Evolutionary conservation across 2,329 filamentous ascomycete species (phyloP).

Genomic region (Rhynchosporium agropyri): DNA sequence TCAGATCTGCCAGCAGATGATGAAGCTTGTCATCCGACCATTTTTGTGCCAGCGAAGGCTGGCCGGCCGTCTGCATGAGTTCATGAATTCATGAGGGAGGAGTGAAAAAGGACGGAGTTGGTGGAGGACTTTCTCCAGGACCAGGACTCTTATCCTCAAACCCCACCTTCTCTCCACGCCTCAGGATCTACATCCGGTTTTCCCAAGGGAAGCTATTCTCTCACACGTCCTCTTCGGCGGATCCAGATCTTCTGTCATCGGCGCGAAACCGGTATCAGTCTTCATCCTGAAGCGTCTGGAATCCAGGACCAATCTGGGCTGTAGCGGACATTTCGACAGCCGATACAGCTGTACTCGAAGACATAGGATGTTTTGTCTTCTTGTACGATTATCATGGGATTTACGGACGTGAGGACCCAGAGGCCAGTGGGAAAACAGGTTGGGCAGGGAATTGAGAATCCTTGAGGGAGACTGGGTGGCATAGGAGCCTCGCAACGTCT

Average conservation of each 20-base stretch:
- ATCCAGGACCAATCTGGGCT: background rate
- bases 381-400: background rate
- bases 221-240: background rate
- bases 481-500: background rate
- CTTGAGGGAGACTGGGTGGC: background rate
- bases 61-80: no score
- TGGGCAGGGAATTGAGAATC: background rate
- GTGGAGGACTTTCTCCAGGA: no score
- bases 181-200: background rate
- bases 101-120: no score
- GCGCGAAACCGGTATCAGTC: background rate
- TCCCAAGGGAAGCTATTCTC: background rate
- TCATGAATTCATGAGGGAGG: no score
- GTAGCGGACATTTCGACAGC: background rate
- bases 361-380: background rate
- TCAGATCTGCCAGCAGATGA: no score
- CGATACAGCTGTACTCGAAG: background rate
- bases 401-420: background rate
- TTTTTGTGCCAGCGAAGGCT: no score
- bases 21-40: no score
- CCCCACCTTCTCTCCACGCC: no score
- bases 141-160: no score
- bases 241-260: background rate
- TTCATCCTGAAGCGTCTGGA: background rate
- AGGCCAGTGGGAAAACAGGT: background rate